These are phyloP conservation scores for Spongospora subterranea DNA, from an alignment of 208 protist genomes.

Conservation along the genomic window DNA sequence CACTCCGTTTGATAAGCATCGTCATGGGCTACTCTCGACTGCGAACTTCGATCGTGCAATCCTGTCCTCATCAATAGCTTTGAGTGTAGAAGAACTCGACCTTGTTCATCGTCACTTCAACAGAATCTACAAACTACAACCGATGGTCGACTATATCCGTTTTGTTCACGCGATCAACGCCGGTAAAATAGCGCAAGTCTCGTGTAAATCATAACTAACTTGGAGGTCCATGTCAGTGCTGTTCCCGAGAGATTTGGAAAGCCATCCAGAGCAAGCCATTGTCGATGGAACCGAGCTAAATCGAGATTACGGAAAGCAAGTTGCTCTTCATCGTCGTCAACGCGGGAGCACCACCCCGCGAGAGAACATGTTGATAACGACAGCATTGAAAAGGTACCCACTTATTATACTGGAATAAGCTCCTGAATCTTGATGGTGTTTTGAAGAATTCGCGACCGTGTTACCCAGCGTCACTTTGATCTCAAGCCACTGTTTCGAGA, in stretches of 20 bases:
- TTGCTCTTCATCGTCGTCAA: neutral
- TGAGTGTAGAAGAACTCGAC: neutral
- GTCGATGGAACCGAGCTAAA: neutral
- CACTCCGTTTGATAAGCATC: slow-evolving; percentile 10
- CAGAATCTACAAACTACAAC: neutral
- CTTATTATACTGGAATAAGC: neutral
- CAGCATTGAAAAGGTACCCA: neutral
- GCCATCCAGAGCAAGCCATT: neutral
- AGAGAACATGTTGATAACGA: neutral
- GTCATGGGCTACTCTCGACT: neutral
- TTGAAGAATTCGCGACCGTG: neutral
- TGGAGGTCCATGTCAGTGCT: neutral
- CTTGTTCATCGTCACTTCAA: neutral
- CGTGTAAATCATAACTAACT: neutral
- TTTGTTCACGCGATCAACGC: slow-evolving; percentile 19
- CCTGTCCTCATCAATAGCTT: neutral
- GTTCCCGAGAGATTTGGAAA: slow-evolving; percentile 21
- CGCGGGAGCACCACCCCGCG: neutral
- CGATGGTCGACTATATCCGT: neutral
- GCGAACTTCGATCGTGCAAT: slow-evolving; percentile 15
- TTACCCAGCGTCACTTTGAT: neutral
- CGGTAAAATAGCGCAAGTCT: neutral
- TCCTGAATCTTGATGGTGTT: neutral
- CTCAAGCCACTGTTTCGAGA: neutral
- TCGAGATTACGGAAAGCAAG: neutral